Percentiles rank a stretch among this genome's conserved stretches.
These are phyloP conservation scores for Zalaria obscura DNA, from an alignment of 2,329 filamentous ascomycete species.

Conservation along the genomic window DNA sequence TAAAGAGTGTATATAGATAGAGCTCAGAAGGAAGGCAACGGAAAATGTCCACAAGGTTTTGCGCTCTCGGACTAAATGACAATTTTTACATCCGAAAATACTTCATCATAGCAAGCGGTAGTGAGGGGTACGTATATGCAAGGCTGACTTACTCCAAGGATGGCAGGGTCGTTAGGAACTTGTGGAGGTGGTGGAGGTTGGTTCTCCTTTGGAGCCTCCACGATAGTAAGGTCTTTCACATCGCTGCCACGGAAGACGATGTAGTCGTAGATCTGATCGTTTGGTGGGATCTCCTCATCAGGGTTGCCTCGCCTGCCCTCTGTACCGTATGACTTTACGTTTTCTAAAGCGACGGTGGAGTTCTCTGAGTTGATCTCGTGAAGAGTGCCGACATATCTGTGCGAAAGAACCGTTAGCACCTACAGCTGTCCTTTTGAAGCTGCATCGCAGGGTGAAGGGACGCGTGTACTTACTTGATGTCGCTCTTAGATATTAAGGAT, in stretches of 20 bases:
- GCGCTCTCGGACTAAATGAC: slow-evolving; percentile 77
- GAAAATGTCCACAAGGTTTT: slow-evolving; percentile 93
- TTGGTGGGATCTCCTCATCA: slow-evolving; percentile 69
- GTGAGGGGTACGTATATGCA: slow-evolving; percentile 13
- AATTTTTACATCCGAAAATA: slow-evolving; percentile 89
- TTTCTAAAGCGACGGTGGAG: slow-evolving; percentile 91
- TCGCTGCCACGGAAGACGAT: slow-evolving; percentile 97
- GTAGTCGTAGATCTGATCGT: slow-evolving; percentile 89
- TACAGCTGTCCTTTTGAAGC: background rate
- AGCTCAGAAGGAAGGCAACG: slow-evolving; percentile 99
- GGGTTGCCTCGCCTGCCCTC: slow-evolving; percentile 73
- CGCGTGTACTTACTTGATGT: slow-evolving; percentile 63
- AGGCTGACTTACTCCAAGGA: slow-evolving; percentile 72
- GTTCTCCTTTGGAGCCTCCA: slow-evolving; percentile 59
- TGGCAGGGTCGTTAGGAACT: slow-evolving; percentile 88
- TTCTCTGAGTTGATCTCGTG: slow-evolving; percentile 97
- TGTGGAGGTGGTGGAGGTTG: slow-evolving; percentile 63
- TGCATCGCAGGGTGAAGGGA: background rate
- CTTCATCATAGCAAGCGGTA: slow-evolving; percentile 58
- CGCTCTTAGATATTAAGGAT: slow-evolving; percentile 92
- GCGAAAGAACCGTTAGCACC: slow-evolving; percentile 1
- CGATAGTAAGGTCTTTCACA: slow-evolving; percentile 93
- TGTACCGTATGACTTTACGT: slow-evolving; percentile 87
- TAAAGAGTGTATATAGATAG: slow-evolving; percentile 4
- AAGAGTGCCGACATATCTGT: slow-evolving; percentile 84